Conservation (phyloP, 225 moss, liverwort and hornwort genomes). For the Pleurozium schreberi region DNA sequence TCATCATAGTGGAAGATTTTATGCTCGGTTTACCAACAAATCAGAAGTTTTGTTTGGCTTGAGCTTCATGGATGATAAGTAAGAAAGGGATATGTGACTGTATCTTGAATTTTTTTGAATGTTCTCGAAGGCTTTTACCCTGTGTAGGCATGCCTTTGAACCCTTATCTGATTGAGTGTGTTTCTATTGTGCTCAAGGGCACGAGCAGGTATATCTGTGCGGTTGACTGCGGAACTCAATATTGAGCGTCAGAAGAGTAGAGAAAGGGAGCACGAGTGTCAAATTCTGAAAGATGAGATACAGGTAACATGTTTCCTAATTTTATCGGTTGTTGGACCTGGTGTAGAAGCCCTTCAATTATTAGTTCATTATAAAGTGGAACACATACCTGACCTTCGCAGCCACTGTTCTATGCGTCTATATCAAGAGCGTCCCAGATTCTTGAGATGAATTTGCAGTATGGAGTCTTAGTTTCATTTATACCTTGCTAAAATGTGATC, state of each 20-base stretch:
- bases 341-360: not conserved
- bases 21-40: not conserved
- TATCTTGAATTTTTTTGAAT: not conserved
- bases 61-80: not conserved
- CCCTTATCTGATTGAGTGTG: not conserved
- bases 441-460: not conserved
- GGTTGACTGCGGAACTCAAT: slow-evolving; percentile 54
- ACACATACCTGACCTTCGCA: not conserved
- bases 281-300: slow-evolving; percentile 66
- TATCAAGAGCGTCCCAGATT: not conserved
- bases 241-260: slow-evolving; percentile 57
- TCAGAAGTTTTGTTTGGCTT: not conserved
- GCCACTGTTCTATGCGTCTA: not conserved
- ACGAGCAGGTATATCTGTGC: slow-evolving; percentile 52
- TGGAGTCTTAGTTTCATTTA: not conserved
- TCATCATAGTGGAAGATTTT: not conserved
- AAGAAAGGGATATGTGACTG: not conserved
- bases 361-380: not conserved
- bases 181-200: slow-evolving; percentile 27
- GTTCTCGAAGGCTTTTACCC: not conserved
- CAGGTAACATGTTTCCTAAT: slow-evolving; percentile 31
- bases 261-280: slow-evolving; percentile 76
- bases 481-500: not conserved
- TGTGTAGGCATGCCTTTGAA: not conserved
- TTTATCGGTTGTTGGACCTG: not conserved